phyloP scores from a whole-genome alignment of 768 basidiomycete species.

The Xanthoconium stramineum region DNA sequence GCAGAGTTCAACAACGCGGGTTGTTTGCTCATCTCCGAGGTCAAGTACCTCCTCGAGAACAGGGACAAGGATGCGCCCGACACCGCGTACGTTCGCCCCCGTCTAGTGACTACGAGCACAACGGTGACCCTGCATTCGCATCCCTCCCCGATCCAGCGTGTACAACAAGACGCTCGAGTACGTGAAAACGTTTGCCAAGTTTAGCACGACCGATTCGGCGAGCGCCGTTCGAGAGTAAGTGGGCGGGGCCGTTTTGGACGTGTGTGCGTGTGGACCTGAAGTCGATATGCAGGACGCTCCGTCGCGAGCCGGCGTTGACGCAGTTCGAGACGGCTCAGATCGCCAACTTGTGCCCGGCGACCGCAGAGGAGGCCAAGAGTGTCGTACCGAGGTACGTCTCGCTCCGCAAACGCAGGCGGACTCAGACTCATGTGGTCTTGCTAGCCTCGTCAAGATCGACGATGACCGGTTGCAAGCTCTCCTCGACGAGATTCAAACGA shows the following conservation, averaged over 20 bases:
- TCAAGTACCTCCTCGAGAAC: slow-evolving; percentile 86
- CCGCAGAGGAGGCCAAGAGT: slow-evolving; percentile 89
- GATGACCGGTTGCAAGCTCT: slow-evolving; percentile 81
- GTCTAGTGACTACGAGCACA: too few relatives aligned
- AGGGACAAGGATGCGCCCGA: slow-evolving; percentile 85
- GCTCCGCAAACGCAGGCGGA: too few relatives aligned
- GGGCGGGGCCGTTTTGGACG: neutral
- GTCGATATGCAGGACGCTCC: slow-evolving; percentile 53
- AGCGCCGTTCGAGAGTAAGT: slow-evolving; percentile 86
- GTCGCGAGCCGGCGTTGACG: slow-evolving; percentile 74
- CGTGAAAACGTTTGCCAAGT: slow-evolving; percentile 88
- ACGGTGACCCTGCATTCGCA: neutral
- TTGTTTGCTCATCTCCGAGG: slow-evolving; percentile 88
- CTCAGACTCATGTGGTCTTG: neutral
- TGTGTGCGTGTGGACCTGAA: neutral
- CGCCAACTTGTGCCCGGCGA: slow-evolving; percentile 84
- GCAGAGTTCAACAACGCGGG: slow-evolving; percentile 89
- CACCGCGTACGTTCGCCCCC: slow-evolving; percentile 77
- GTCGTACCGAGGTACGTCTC: slow-evolving; percentile 73
- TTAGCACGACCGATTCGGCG: slow-evolving; percentile 80
- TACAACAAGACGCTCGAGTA: slow-evolving; percentile 93
- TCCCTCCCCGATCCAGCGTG: slow-evolving; percentile 34
- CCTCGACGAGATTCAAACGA: slow-evolving; percentile 84
- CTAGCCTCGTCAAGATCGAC: slow-evolving; percentile 81
- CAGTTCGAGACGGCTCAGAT: slow-evolving; percentile 94